Base-by-base conservation (phyloP, 495 filamentous ascomycete species). In the Penicilliopsis zonata region DNA sequence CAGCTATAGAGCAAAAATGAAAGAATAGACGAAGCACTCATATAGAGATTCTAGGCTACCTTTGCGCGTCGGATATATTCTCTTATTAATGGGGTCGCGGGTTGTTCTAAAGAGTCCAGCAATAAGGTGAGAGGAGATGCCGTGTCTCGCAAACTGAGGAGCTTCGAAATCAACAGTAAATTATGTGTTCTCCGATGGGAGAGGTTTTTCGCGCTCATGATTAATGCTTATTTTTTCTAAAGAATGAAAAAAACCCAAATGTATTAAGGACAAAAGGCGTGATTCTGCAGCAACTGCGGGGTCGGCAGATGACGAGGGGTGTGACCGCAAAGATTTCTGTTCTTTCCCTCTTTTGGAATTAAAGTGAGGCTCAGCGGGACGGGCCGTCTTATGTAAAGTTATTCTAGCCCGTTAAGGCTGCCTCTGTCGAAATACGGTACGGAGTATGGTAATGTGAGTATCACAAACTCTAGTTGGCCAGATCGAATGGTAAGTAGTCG, bases 61-160 rank as follows among this genome's bases (percentile, higher is more conserved):
- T 80, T 84, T 24, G 83, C 83, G 44, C 82, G 67, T 34, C 61
- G 61, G 22, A 84, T 74, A 47, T 85, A 86, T 53, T 92, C 82
- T 14, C 61, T 57, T 2, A 88, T 37, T 20, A 94, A 53, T 4
- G 78, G 80, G 15, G 59, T 67, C 9, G 75, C 80, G 14, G 78
- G 75, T 55, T 94, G 88, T 54, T 92, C 86, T 23, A 94, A 53
- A 10, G 71, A 81, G 57, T 95, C 88, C 33, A 90, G 63, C 5
- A 96, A 56, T 17, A 95, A 54, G 0, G 87, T 94, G 29, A 96
- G 75, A 1, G 86, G 88, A 18, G 85, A 92, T 2, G 78, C 78
- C 13, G 70, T 78, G 48, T 93, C 86, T 19, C 82, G 64, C 9
- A 82, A 57, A 41, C 72, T 78, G 31, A 96, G 65, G 2, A 95